Conservation (phyloP, 108 stramenopile genomes). For the Skeletonema grethae region DNA sequence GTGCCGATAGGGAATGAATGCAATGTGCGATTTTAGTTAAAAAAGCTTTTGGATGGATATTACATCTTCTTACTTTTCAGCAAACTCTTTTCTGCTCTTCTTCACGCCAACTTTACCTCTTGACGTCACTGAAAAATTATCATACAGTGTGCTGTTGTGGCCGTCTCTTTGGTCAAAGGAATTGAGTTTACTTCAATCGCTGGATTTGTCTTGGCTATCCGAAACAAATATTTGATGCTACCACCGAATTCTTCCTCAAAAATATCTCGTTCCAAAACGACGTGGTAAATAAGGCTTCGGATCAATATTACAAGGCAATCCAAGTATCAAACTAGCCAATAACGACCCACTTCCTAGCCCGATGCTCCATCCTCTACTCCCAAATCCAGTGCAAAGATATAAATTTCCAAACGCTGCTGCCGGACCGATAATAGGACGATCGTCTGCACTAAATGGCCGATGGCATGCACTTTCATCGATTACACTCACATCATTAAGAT, state of each 20-base stretch:
- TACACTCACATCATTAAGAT: slow-evolving; percentile 29
- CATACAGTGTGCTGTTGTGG: too few species aligned
- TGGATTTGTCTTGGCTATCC: too few species aligned
- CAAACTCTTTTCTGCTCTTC: too few species aligned
- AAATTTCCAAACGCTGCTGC: slow-evolving; percentile 15
- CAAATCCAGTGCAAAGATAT: slow-evolving; percentile 32
- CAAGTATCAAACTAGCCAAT: slow-evolving; percentile 28
- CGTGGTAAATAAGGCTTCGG: slow-evolving; percentile 24
- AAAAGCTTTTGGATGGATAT: too few species aligned
- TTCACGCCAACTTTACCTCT: too few species aligned
- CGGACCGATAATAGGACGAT: slow-evolving; percentile 33
- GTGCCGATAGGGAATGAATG: too few species aligned
- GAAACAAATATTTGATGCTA: too few species aligned
- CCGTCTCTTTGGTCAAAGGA: too few species aligned
- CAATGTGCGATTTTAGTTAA: too few species aligned
- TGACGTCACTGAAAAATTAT: too few species aligned
- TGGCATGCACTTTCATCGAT: slow-evolving; percentile 41
- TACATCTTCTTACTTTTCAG: too few species aligned
- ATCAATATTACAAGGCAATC: slow-evolving; percentile 29
- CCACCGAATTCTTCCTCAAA: background rate
- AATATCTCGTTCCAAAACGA: slow-evolving; percentile 16
- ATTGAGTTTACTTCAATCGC: too few species aligned
- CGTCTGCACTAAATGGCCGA: slow-evolving; percentile 41
- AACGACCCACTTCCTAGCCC: slow-evolving; percentile 38
- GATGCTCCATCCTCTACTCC: slow-evolving; percentile 38